Conservation (phyloP, 495 filamentous ascomycete species). For the Margaritispora aquatica region DNA sequence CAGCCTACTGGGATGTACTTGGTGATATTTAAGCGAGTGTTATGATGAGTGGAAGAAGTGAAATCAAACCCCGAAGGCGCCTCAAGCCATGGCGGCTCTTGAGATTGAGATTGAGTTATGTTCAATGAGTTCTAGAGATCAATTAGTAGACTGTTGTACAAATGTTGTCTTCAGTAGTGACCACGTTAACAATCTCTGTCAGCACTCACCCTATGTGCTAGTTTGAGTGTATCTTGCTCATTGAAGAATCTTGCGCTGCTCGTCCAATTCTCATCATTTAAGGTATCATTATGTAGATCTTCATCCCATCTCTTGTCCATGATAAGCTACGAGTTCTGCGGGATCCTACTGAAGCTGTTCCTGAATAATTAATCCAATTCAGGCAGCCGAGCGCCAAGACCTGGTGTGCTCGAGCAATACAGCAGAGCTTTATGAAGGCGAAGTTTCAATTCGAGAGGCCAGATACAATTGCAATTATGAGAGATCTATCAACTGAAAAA, state of each 20-base stretch:
- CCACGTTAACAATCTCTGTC: neutral
- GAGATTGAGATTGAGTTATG: too few species aligned
- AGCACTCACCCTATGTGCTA: neutral
- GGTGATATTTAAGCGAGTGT: conserved; percentile 9
- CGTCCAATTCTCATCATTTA: neutral
- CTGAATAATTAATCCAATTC: neutral
- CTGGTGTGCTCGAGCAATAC: neutral
- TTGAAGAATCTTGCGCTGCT: neutral
- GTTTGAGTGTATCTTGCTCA: neutral
- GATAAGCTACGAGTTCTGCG: neutral
- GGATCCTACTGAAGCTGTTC: neutral
- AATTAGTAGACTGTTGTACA: too few species aligned
- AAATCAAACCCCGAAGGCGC: neutral
- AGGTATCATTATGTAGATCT: neutral
- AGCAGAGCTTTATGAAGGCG: too few species aligned
- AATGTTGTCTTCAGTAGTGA: too few species aligned
- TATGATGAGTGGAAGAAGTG: conserved; percentile 11
- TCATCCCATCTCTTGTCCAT: neutral
- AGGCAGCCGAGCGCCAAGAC: neutral
- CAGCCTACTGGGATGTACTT: conserved; percentile 23
- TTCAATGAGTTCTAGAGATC: too few species aligned
- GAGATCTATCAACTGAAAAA: too few species aligned
- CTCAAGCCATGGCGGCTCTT: neutral
- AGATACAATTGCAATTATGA: too few species aligned
- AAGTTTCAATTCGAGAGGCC: neutral